Evolutionary conservation across 2,329 filamentous ascomycete genomes (phyloP).

Genomic region (Volutella citrinella): DNA sequence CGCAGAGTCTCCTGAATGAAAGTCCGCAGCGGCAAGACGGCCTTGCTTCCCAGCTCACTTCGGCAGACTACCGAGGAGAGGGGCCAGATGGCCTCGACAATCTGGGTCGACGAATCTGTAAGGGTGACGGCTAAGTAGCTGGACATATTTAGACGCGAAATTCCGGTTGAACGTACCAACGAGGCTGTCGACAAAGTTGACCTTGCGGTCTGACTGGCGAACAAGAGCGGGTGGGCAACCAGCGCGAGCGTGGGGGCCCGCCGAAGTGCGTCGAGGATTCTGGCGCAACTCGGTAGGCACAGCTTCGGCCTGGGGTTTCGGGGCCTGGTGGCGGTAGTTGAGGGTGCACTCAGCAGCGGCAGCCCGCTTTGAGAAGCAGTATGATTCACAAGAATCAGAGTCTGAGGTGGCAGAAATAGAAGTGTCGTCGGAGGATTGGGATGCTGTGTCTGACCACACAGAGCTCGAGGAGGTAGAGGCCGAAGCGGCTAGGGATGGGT

Average conservation of each 20-base stretch:
- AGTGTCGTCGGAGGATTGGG: conserved; percentile 67
- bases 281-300: conserved; percentile 62
- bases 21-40: conserved; percentile 83
- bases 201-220: conserved; percentile 87
- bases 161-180: conserved; percentile 73
- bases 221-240: conserved; percentile 72
- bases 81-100: conserved; percentile 97
- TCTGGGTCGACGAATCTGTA: conserved; percentile 92
- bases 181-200: conserved; percentile 93
- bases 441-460: conserved; percentile 71
- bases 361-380: conserved; percentile 31
- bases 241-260: conserved; percentile 51
- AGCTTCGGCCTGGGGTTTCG: conserved; percentile 36
- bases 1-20: conserved; percentile 98
- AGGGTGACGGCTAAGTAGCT: conserved; percentile 31
- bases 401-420: conserved; percentile 61
- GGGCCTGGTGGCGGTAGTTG: conserved; percentile 20
- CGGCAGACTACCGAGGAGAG: conserved; percentile 77
- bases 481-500: conserved; percentile 68
- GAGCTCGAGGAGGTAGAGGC: conserved; percentile 75
- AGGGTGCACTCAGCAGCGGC: conserved; percentile 18
- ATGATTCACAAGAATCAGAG: conserved; percentile 46
- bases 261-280: conserved; percentile 57
- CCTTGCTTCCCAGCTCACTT: conserved; percentile 68
- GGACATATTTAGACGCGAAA: conserved; percentile 9